These are phyloP conservation scores for Coniosporium apollinis DNA, from an alignment of 495 filamentous ascomycete species.

Conservation along the genomic window DNA sequence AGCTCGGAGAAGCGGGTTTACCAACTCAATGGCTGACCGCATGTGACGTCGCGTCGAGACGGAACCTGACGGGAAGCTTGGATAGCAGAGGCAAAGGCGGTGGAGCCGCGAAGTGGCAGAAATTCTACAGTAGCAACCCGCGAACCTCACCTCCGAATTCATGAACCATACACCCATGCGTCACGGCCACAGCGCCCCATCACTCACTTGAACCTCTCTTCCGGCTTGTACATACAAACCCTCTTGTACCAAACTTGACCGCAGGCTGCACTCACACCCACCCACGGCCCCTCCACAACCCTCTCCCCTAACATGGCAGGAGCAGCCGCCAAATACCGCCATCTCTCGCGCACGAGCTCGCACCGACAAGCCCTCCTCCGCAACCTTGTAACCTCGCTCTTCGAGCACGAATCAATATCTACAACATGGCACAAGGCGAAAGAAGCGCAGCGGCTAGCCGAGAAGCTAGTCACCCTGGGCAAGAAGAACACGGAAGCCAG, in stretches of 20 bases:
- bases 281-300: background rate
- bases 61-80: too few relatives aligned
- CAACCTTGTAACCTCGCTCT: constrained; percentile 89
- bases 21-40: too few relatives aligned
- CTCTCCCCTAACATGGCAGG: constrained; percentile 57
- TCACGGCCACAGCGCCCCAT: background rate
- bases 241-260: background rate
- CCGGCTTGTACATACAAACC: too few relatives aligned
- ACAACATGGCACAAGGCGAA: constrained; percentile 96
- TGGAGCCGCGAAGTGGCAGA: too few relatives aligned
- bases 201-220: background rate
- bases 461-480: constrained; percentile 81
- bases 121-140: too few relatives aligned
- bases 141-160: too few relatives aligned
- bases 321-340: constrained; percentile 67
- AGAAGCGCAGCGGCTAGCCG: constrained; percentile 82
- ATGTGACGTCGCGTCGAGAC: too few relatives aligned
- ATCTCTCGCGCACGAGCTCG: constrained; percentile 63
- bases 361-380: constrained; percentile 87
- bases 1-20: too few relatives aligned
- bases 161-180: background rate
- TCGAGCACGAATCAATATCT: constrained; percentile 78
- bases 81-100: too few relatives aligned
- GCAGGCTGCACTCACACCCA: background rate
- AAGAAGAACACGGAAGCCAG: constrained; percentile 78